A percentile compares a stretch with the other conserved stretches of the same genome.
Evolutionary conservation across 2,329 filamentous ascomycete genomes (phyloP).

Genomic region (Aspergillus luchuensis): DNA sequence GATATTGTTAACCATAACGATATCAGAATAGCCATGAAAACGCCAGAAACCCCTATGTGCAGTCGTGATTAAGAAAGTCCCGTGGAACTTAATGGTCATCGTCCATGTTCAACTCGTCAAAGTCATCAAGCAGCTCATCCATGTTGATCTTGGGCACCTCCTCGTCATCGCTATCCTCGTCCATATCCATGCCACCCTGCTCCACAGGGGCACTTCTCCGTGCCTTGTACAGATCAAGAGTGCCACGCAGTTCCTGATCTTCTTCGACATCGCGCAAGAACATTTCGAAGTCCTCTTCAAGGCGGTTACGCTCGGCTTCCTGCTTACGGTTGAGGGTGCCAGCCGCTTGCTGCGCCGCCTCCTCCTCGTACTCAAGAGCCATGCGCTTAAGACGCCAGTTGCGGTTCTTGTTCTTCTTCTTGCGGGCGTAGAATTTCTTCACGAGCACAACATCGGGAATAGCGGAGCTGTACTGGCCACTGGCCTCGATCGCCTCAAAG

Average conservation of each 20-base stretch:
- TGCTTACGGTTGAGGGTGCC: slow-evolving; percentile 22
- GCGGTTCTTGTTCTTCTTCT: slow-evolving; percentile 78
- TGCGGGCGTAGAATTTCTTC: slow-evolving; percentile 92
- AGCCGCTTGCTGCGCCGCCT: slow-evolving; percentile 48
- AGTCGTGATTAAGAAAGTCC: background rate
- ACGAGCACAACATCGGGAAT: slow-evolving; percentile 93
- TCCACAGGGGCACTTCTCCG: slow-evolving; percentile 48
- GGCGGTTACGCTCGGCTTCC: slow-evolving; percentile 78
- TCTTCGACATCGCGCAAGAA: slow-evolving; percentile 97
- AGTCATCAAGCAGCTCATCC: slow-evolving; percentile 85
- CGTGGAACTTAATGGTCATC: slow-evolving; percentile 1
- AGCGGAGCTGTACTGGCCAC: slow-evolving; percentile 70
- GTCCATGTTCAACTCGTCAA: slow-evolving; percentile 77
- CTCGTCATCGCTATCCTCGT: slow-evolving; percentile 61
- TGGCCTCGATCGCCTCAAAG: slow-evolving; percentile 79
- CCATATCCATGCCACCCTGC: slow-evolving; percentile 52
- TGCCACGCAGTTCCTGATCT: slow-evolving; percentile 81
- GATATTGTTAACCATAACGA: slow-evolving; percentile 3
- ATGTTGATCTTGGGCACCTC: slow-evolving; percentile 71
- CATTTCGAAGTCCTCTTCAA: slow-evolving; percentile 94
- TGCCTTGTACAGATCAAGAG: slow-evolving; percentile 79
- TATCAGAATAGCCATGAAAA: slow-evolving; percentile 3
- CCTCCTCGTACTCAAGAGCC: slow-evolving; percentile 82
- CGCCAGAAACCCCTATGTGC: slow-evolving; percentile 1
- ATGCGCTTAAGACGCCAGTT: slow-evolving; percentile 97